Conservation (phyloP, 192 early-diverging fungal genomes). For the Phlyctochytrium arcticum region DNA sequence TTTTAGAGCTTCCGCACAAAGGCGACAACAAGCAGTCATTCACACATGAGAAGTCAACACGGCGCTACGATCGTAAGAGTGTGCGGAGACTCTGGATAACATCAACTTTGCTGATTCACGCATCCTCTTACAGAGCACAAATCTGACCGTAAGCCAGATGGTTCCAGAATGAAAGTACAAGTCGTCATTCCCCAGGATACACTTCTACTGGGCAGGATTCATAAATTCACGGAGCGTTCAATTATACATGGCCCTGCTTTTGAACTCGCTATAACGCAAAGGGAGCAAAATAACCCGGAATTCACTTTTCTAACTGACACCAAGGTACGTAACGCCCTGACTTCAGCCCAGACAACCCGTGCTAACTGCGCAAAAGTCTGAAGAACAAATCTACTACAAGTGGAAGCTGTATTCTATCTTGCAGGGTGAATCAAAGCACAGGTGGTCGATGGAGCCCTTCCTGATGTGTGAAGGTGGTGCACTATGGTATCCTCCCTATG, state of each 20-base stretch:
- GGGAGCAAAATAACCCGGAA: constrained; percentile 57
- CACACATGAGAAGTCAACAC: too few relatives aligned
- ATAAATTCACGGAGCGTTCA: constrained; percentile 81
- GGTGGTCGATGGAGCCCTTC: constrained; percentile 78
- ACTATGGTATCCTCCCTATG: constrained; percentile 80
- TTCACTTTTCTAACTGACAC: constrained; percentile 74
- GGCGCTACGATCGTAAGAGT: too few relatives aligned
- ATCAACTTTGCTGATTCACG: too few relatives aligned
- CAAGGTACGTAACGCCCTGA: constrained; percentile 44
- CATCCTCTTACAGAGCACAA: too few relatives aligned
- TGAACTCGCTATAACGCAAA: constrained; percentile 63
- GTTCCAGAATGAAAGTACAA: too few relatives aligned
- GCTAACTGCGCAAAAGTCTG: constrained; percentile 34
- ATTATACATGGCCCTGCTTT: constrained; percentile 70
- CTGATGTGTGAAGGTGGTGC: constrained; percentile 81
- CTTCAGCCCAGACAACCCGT: background rate
- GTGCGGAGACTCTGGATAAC: too few relatives aligned
- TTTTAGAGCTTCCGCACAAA: too few relatives aligned
- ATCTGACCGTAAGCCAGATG: too few relatives aligned
- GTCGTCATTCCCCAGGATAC: background rate
- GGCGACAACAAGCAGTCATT: too few relatives aligned
- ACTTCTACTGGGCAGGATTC: constrained; percentile 62
- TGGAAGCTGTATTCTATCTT: constrained; percentile 88
- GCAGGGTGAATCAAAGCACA: constrained; percentile 70
- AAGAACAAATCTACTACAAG: constrained; percentile 84